Evolutionary conservation across 2,329 filamentous ascomycete species (phyloP), one percentile per base, ranked within the genome.

Genomic region (Ophiosphaerella narmari): DNA sequence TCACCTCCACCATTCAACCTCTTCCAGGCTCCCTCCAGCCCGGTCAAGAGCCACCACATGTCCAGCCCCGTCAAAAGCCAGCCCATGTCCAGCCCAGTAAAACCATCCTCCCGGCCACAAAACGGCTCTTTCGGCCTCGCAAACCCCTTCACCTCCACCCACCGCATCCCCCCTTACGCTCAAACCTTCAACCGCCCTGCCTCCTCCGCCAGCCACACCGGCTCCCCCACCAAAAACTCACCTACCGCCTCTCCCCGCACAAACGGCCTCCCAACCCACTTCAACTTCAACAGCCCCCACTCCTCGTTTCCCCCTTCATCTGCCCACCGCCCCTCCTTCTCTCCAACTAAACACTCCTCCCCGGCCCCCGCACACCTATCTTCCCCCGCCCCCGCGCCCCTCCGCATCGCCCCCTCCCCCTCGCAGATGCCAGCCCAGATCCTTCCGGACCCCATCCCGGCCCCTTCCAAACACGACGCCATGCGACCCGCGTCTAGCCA

Each of bases 381-480:
- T 0, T 70, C 70, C 5, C 62, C 65, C 1, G 62, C 61, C 1
- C 62, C 65, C 1, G 62, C 61, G 8, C 59, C 65, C 1, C 43
- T 67, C 23, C 58, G 62, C 31, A 65, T 70, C 29, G 61, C 64
- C 0, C 65, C 68, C 1, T 66, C 66, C 11, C 67, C 68, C 1
- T 58, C 52, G 3, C 69, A 70, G 37, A 66, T 54, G 65, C 68
- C 56, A 48, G 67, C 68, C 1, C 65, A 71, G 16, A 58, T 74
- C 21, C 52, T 74, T 0, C 71, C 70, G 0, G 60, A 68, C n/a
- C 62, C 70, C 0, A 67, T 72, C 3, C 63, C 75, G 4, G 78
- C 78, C 3, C 78, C 78, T 2, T 74, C 71, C n/a, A 81, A 81
- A 57, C 77, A 80, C 44, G 70, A 73, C 62, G 73, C 31, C 52